phyloP scores from a whole-genome alignment of 2,329 filamentous ascomycete species.

The Ophiostoma sp. region DNA sequence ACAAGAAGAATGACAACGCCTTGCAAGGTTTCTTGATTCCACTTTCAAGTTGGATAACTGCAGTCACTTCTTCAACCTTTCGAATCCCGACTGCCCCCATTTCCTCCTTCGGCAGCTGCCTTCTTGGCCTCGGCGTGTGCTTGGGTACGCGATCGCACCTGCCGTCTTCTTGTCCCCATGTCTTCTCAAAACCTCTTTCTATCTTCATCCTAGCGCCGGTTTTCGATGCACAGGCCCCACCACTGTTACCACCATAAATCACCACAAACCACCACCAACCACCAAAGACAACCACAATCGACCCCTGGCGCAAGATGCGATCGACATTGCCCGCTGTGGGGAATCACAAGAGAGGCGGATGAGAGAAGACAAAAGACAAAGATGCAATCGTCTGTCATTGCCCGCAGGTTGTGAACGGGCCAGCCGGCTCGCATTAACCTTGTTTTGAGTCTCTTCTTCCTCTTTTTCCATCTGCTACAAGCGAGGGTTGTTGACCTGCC shows the following conservation, averaged over 20 bases:
- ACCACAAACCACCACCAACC: not conserved
- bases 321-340: conserved; percentile 17
- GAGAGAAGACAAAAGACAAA: not conserved
- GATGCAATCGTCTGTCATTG: not conserved
- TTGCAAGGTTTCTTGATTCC: not conserved
- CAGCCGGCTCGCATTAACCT: conserved; percentile 5
- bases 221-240: not conserved
- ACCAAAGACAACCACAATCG: not conserved
- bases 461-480: not conserved
- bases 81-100: not conserved
- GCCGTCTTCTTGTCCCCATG: not conserved
- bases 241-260: not conserved
- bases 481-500: not conserved
- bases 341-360: not conserved
- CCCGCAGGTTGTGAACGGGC: not conserved
- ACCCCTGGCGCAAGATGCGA: conserved; percentile 14
- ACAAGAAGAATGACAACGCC: not conserved
- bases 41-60: not conserved
- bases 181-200: conserved; percentile 10
- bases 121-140: not conserved
- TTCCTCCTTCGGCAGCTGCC: conserved; percentile 13
- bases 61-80: not conserved
- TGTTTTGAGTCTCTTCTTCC: not conserved
- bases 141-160: not conserved
- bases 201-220: conserved; percentile 18